Evolutionary conservation across 1,284 basidiomycete genomes (phyloP).

Genomic region (Rhodotorula sp.): DNA sequence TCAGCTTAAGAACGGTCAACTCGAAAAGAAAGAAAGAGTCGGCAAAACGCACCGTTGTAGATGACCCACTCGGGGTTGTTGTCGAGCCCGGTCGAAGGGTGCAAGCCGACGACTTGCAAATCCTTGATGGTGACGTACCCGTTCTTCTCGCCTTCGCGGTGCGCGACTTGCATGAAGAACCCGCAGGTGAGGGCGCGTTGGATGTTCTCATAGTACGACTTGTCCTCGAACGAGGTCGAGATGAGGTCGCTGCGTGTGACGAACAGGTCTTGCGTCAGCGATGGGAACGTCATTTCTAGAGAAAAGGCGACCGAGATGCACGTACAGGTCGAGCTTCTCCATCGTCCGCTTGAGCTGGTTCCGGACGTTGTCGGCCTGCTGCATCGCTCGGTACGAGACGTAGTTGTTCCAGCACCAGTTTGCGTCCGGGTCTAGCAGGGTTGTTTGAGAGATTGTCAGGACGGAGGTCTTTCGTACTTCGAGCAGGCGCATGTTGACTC

Average conservation of each 20-base stretch:
- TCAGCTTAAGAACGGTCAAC: not conserved
- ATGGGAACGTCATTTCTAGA: not conserved
- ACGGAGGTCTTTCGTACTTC: too few species aligned
- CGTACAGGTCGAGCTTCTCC: constrained; percentile 63
- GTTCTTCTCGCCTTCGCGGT: constrained; percentile 89
- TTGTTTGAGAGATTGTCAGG: too few species aligned
- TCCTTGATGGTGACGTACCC: constrained; percentile 38
- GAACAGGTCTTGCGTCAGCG: not conserved
- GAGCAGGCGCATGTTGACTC: constrained; percentile 45
- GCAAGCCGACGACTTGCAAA: constrained; percentile 51
- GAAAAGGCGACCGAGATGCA: too few species aligned
- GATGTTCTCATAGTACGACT: constrained; percentile 67
- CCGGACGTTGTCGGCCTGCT: constrained; percentile 95
- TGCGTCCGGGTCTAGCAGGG: constrained; percentile 58
- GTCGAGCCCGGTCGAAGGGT: constrained; percentile 89
- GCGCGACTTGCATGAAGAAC: constrained; percentile 98
- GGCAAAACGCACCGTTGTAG: constrained; percentile 66
- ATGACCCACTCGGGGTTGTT: constrained; percentile 94
- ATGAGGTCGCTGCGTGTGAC: constrained; percentile 58
- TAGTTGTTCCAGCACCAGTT: constrained; percentile 95
- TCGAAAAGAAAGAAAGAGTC: not conserved
- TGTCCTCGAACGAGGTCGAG: constrained; percentile 70
- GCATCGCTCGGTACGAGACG: constrained; percentile 76
- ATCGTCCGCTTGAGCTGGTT: constrained; percentile 85
- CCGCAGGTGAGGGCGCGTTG: constrained; percentile 84